These are phyloP conservation scores for Colletotrichum echinochloae DNA, from an alignment of 2,329 filamentous ascomycete species.

Conservation along the genomic window DNA sequence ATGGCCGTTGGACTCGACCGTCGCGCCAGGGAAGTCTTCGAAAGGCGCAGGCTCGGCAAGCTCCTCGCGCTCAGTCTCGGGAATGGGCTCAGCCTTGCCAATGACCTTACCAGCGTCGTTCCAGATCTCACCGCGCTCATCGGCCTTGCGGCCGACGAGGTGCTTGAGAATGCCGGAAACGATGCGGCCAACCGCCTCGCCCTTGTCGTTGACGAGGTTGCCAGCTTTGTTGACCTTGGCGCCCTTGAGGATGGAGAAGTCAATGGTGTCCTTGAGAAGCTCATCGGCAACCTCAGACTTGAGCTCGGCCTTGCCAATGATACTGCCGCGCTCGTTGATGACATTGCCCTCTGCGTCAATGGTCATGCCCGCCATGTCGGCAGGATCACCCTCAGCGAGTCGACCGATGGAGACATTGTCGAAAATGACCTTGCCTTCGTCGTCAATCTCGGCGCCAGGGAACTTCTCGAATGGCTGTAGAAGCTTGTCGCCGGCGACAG, in stretches of 20 bases:
- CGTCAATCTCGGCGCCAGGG: slow-evolving; percentile 51
- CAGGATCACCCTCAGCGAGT: slow-evolving; percentile 53
- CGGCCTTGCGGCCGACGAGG: slow-evolving; percentile 72
- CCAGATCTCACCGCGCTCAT: slow-evolving; percentile 77
- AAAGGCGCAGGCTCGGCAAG: slow-evolving; percentile 63
- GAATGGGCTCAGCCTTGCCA: slow-evolving; percentile 74
- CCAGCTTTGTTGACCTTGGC: slow-evolving; percentile 70
- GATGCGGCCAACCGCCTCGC: slow-evolving; percentile 70
- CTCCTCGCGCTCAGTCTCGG: slow-evolving; percentile 64
- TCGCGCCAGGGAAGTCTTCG: slow-evolving; percentile 68
- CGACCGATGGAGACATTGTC: slow-evolving; percentile 53
- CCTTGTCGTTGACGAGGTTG: slow-evolving; percentile 66
- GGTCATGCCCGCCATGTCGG: slow-evolving; percentile 51
- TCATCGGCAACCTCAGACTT: slow-evolving; percentile 49
- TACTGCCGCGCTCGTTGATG: slow-evolving; percentile 51
- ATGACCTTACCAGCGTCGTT: slow-evolving; percentile 76
- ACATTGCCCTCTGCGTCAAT: slow-evolving; percentile 53
- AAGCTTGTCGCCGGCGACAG: slow-evolving; percentile 37
- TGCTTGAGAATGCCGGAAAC: slow-evolving; percentile 73
- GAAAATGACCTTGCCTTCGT: slow-evolving; percentile 53
- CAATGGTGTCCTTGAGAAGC: slow-evolving; percentile 47
- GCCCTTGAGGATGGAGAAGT: slow-evolving; percentile 63
- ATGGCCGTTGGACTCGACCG: slow-evolving; percentile 65
- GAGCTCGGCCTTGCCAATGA: slow-evolving; percentile 51
- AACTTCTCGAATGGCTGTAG: slow-evolving; percentile 51